A percentile compares a stretch with the other conserved stretches of the same genome.
Evolutionary conservation across 2,329 filamentous ascomycete genomes (phyloP).

Genomic region (Ophiostoma ulmi): DNA sequence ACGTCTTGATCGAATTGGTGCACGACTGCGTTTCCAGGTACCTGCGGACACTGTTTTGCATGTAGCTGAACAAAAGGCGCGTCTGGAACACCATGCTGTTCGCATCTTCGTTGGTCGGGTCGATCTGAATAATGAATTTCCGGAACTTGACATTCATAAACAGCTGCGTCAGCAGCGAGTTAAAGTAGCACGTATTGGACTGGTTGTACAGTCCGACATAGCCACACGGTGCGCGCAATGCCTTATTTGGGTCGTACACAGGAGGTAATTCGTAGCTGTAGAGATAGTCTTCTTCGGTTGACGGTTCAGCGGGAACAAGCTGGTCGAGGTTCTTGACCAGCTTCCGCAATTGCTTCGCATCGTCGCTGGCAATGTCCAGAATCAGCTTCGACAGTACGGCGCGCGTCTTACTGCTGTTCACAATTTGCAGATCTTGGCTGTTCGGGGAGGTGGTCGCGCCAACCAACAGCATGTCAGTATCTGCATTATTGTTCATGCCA

Average conservation of each 20-base stretch:
- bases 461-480: background rate
- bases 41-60: conserved; percentile 76
- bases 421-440: conserved; percentile 30
- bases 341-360: conserved; percentile 43
- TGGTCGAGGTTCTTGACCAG: conserved; percentile 49
- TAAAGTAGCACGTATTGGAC: conserved; percentile 95
- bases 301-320: conserved; percentile 46
- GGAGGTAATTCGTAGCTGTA: conserved; percentile 59
- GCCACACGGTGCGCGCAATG: conserved; percentile 69
- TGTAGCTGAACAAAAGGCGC: conserved; percentile 72
- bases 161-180: conserved; percentile 87
- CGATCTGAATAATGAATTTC: conserved; percentile 68
- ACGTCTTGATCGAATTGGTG: conserved; percentile 71
- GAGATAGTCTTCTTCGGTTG: conserved; percentile 39
- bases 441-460: background rate
- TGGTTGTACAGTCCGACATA: conserved; percentile 89
- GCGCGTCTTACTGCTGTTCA: conserved; percentile 53
- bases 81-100: conserved; percentile 71
- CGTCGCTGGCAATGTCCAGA: conserved; percentile 50
- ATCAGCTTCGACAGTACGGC: conserved; percentile 57
- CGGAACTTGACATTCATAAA: conserved; percentile 94
- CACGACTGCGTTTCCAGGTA: conserved; percentile 68
- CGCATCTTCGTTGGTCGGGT: conserved; percentile 47
- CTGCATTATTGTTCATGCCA: background rate
- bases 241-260: conserved; percentile 59